Conservation (phyloP, 2,329 filamentous ascomycete genomes). For the Fusarium sp. region DNA sequence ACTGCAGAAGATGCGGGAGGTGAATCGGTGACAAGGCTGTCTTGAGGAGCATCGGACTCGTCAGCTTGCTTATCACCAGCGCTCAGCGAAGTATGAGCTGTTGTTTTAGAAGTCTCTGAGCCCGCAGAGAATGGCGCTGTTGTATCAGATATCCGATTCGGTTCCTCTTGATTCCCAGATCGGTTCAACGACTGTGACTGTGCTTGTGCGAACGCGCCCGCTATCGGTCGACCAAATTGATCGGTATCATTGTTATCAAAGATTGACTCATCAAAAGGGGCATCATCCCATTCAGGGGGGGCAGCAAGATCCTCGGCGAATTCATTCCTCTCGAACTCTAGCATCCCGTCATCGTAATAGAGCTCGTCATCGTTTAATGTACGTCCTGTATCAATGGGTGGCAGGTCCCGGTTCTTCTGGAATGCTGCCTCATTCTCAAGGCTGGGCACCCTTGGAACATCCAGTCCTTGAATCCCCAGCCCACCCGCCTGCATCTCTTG, state of each 20-base stretch:
- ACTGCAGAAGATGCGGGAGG: slow-evolving; percentile 22
- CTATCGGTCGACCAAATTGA: slow-evolving; percentile 70
- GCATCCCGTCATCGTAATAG: slow-evolving; percentile 76
- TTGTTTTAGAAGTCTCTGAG: slow-evolving; percentile 61
- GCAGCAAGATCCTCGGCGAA: slow-evolving; percentile 61
- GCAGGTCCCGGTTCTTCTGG: slow-evolving; percentile 41
- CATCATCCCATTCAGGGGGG: slow-evolving; percentile 61
- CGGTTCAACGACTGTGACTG: slow-evolving; percentile 63
- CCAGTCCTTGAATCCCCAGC: slow-evolving; percentile 59
- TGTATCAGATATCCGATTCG: slow-evolving; percentile 62
- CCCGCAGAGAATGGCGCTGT: slow-evolving; percentile 60
- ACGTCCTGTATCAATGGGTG: slow-evolving; percentile 20
- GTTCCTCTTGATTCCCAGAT: slow-evolving; percentile 46
- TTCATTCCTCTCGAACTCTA: slow-evolving; percentile 59
- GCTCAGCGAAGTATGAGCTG: slow-evolving; percentile 66
- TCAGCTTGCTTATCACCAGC: slow-evolving; percentile 40
- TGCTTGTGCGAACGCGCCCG: slow-evolving; percentile 68
- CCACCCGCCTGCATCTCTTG: slow-evolving; percentile 50
- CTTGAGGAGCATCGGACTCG: slow-evolving; percentile 19
- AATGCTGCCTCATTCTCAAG: slow-evolving; percentile 41
- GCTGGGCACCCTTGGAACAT: slow-evolving; percentile 30
- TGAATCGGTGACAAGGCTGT: slow-evolving; percentile 15
- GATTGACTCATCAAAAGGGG: slow-evolving; percentile 77
- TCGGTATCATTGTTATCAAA: slow-evolving; percentile 78
- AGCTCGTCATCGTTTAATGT: slow-evolving; percentile 68